Percentiles rank a stretch among this genome's conserved stretches.
Conservation (phyloP, 495 filamentous ascomycete species). For the Penicillium pancosmium region DNA sequence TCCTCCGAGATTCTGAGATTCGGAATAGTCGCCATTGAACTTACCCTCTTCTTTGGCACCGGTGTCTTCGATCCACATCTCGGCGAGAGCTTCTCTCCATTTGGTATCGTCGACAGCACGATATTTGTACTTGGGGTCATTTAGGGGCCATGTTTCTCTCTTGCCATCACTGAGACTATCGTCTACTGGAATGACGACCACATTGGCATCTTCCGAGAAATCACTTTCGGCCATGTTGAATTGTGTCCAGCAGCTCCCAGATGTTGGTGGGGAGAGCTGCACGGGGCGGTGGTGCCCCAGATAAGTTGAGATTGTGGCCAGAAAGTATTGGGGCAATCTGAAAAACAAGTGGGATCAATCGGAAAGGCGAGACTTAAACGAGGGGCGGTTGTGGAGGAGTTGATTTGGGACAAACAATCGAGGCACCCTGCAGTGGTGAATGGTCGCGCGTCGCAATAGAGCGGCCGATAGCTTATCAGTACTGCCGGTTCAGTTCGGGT, state of each 20-base stretch:
- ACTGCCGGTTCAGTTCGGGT: background rate
- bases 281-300: slow-evolving; percentile 1
- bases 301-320: too few relatives aligned
- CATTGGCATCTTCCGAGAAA: slow-evolving; percentile 21
- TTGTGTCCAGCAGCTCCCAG: background rate
- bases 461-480: slow-evolving; percentile 1
- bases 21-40: slow-evolving; percentile 8
- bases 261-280: background rate
- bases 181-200: slow-evolving; percentile 36
- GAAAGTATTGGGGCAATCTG: too few relatives aligned
- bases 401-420: background rate
- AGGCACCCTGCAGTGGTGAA: too few relatives aligned
- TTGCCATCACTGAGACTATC: slow-evolving; percentile 38
- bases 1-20: background rate
- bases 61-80: slow-evolving; percentile 39
- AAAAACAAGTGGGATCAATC: too few relatives aligned
- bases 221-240: slow-evolving; percentile 13
- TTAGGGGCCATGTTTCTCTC: slow-evolving; percentile 34
- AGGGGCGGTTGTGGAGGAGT: background rate
- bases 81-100: slow-evolving; percentile 39
- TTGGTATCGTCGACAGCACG: slow-evolving; percentile 24
- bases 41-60: slow-evolving; percentile 38
- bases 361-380: too few relatives aligned
- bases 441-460: background rate
- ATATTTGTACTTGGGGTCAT: slow-evolving; percentile 15